phyloP scores from a whole-genome alignment of 805 yeast genomes.

The Metschnikowia borealis region DNA sequence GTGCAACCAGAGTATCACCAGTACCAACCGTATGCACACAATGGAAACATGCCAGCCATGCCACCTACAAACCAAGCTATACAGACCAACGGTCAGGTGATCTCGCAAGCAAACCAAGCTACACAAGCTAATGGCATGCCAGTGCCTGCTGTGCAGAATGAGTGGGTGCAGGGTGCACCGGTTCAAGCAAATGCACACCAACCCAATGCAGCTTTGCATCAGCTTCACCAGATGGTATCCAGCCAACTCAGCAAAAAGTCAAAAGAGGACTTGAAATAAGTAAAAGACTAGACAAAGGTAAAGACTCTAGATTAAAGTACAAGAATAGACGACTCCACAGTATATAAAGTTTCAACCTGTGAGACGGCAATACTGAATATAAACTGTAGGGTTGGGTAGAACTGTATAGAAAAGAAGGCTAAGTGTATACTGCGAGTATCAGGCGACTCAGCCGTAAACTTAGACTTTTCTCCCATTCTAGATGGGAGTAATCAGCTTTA shows the following conservation, averaged over 20 bases:
- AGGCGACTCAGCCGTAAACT: no score
- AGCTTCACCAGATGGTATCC: slow-evolving; percentile 18
- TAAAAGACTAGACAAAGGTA: background rate
- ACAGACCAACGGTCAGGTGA: no score
- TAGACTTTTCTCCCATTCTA: background rate
- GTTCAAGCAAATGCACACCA: background rate
- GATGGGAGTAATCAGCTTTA: background rate
- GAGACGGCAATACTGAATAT: no score
- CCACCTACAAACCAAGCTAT: background rate
- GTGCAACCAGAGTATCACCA: background rate
- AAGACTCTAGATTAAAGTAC: background rate
- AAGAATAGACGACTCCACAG: background rate
- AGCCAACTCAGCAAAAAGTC: slow-evolving; percentile 9
- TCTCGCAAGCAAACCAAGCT: no score
- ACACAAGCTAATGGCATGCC: background rate
- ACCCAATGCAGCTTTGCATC: slow-evolving; percentile 13
- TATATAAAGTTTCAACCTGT: no score
- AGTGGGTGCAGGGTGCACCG: background rate
- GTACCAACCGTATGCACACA: background rate
- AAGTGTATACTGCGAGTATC: no score
- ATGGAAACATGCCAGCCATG: background rate
- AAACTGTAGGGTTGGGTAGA: no score
- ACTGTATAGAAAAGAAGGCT: no score
- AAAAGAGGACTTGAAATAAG: background rate
- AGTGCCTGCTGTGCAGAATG: background rate